These are phyloP conservation scores for Citrus sinensis DNA, from an alignment of 345 rosid genomes.

Conservation along the genomic window DNA sequence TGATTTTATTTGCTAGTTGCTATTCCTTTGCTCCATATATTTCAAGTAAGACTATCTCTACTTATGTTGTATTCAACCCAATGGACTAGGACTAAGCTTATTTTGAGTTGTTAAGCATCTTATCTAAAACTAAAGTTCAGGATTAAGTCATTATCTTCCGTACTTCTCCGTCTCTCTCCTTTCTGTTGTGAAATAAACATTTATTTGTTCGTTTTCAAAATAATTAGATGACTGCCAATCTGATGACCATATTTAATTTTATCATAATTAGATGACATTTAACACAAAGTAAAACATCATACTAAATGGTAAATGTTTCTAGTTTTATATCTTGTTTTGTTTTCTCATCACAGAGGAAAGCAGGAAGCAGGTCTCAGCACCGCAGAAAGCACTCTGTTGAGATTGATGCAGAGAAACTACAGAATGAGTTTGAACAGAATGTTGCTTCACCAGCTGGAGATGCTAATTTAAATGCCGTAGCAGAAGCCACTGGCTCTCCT, in stretches of 20 bases:
- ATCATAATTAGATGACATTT: background rate
- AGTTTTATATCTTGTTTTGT: slow-evolving; percentile 11
- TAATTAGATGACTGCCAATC: background rate
- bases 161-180: background rate
- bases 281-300: background rate
- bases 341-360: slow-evolving; percentile 37
- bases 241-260: background rate
- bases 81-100: background rate
- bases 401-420: slow-evolving; percentile 48
- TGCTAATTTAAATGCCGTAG: slow-evolving; percentile 27
- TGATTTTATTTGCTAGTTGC: background rate
- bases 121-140: background rate
- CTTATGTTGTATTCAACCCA: background rate
- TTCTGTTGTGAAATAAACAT: background rate
- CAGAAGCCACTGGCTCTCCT: slow-evolving; percentile 50
- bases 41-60: background rate
- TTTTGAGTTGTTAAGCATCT: background rate
- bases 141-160: background rate
- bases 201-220: background rate
- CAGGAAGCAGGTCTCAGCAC: slow-evolving; percentile 51
- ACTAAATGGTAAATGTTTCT: background rate
- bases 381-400: slow-evolving; percentile 63
- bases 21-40: background rate
- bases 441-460: slow-evolving; percentile 24
- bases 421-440: slow-evolving; percentile 44